Conservation (phyloP, 2,329 filamentous ascomycete genomes). For the Fusarium buharicum region DNA sequence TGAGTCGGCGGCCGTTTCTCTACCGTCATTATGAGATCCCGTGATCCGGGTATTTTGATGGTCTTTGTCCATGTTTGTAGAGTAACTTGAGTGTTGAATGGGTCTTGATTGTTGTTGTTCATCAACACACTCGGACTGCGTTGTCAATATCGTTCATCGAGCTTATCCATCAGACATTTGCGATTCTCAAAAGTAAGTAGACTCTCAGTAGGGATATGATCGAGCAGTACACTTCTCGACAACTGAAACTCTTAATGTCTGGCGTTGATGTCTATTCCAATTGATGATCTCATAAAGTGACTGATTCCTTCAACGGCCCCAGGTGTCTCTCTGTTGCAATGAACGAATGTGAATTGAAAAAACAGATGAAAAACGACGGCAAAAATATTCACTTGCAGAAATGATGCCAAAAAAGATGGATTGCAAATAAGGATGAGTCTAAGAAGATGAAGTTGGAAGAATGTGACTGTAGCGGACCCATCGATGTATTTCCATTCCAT, state of each 20-base stretch:
- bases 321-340: neutral
- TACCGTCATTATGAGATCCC: constrained; percentile 2
- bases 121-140: neutral
- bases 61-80: constrained; percentile 14
- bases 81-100: neutral
- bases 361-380: neutral
- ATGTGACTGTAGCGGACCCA: constrained; percentile 14
- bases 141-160: neutral
- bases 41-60: constrained; percentile 16
- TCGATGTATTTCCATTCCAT: neutral
- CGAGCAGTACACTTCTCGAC: neutral
- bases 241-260: neutral
- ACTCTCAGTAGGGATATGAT: neutral
- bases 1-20: constrained; percentile 17
- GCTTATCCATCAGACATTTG: neutral
- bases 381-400: neutral
- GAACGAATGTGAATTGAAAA: neutral
- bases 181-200: neutral
- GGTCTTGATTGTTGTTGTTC: neutral
- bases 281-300: constrained; percentile 4
- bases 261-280: constrained; percentile 1
- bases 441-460: constrained; percentile 7
- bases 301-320: constrained; percentile 2
- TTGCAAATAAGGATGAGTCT: neutral
- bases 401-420: neutral